Evolutionary conservation across 345 rosid genomes (phyloP), one percentile per base, ranked within the genome.

Genomic region (Alliaria petiolata): DNA sequence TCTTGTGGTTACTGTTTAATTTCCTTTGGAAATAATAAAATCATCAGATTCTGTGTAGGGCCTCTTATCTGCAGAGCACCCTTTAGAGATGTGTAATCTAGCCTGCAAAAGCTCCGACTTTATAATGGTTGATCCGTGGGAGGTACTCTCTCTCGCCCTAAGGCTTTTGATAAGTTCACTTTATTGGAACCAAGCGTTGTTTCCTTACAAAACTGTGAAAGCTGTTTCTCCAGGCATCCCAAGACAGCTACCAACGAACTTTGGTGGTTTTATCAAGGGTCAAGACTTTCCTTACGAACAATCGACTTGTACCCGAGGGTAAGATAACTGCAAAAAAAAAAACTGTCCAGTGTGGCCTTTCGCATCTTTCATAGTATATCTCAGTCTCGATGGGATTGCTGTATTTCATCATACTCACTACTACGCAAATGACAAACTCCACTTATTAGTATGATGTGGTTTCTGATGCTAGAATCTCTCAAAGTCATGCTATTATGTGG

Each of bases 71-170:
- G 91, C 92, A 58, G 85, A 82, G 28, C 93, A 95, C 79, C 92
- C 90, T 16, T 31, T 83, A 42, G 52, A 28, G 62, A 80, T 95
- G 90, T 95, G 98, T 76, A 74, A 80, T 40, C 81, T 88, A 47
- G 87, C 99, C 33, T 88, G 96, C 62, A 77, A 79, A 72, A 85
- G 85, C 83, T 91, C 97, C 33, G 85, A 88, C 45, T 87, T 89
- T 67, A 54, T 95, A 61, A 95, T 89, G 99, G 96, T 91, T 56
- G 96, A 91, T 85, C 85, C 92, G 2, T 93, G 98, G 97, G 96
- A 89, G 96, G 95, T 90, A 75, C 22, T 31, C 39, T 15, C 5
- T 26, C 34, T 51, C 57, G 9, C 26, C 4, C 22, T 15, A 44
- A 62, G n/a, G 4, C 20, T 56, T 56, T 60, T 61, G 2, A 8